These are phyloP conservation scores for Leucocoprinus leucothites DNA, from an alignment of 768 basidiomycete genomes.

Conservation along the genomic window DNA sequence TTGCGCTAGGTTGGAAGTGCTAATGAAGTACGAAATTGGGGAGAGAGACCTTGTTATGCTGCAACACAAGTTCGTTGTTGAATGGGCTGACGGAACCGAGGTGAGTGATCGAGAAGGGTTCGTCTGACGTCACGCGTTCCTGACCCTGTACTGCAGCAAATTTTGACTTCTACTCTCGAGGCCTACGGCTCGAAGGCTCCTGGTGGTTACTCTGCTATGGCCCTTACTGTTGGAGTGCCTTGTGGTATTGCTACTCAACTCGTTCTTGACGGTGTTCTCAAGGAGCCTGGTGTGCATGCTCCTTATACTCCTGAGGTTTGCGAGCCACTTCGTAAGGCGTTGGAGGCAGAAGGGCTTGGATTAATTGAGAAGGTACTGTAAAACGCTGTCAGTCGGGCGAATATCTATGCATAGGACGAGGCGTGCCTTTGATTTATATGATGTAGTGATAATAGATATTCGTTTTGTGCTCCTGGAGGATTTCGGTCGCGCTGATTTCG, in stretches of 20 bases:
- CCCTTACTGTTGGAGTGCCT: constrained; percentile 85
- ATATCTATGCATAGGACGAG: background rate
- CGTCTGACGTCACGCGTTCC: background rate
- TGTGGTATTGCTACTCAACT: constrained; percentile 93
- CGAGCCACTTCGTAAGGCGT: constrained; percentile 60
- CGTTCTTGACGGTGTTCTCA: constrained; percentile 83
- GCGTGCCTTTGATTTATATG: too few relatives aligned
- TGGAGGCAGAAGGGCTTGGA: constrained; percentile 76
- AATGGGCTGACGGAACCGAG: constrained; percentile 79
- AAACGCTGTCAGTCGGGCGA: constrained; percentile 15
- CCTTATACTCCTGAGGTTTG: constrained; percentile 88
- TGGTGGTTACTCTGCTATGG: constrained; percentile 86
- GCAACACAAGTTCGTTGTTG: constrained; percentile 95
- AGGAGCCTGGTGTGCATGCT: constrained; percentile 73
- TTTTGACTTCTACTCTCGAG: constrained; percentile 87
- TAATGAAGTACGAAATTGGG: constrained; percentile 89
- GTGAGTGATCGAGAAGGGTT: constrained; percentile 31
- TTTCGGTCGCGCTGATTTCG: too few relatives aligned
- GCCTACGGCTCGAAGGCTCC: constrained; percentile 69
- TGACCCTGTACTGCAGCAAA: constrained; percentile 47
- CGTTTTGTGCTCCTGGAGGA: background rate
- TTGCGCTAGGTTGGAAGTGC: constrained; percentile 82
- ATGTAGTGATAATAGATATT: background rate
- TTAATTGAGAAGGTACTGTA: constrained; percentile 68
- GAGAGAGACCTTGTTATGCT: constrained; percentile 97